A percentile compares a stretch with the other conserved stretches of the same genome.
These are phyloP conservation scores for Sclerotinia sclerotiorum DNA, from an alignment of 2,329 filamentous ascomycete species.

Conservation along the genomic window DNA sequence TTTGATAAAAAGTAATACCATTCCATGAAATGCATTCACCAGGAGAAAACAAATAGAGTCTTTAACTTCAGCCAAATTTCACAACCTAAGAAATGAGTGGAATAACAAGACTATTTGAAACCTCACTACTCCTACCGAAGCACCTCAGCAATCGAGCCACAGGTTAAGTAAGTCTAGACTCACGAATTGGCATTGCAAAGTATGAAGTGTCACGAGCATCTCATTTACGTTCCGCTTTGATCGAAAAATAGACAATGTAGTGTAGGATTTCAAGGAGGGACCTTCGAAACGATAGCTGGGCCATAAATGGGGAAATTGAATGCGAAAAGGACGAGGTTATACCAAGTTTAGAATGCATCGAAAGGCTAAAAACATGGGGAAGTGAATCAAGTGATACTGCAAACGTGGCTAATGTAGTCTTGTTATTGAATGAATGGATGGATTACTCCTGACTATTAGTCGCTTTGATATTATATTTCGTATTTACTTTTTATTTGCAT, in stretches of 20 bases:
- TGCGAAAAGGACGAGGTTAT: background rate
- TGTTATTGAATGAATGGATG: background rate
- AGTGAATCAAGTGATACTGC: too few species aligned
- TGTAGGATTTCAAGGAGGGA: background rate
- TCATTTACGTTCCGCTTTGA: background rate
- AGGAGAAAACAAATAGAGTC: background rate
- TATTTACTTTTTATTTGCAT: background rate
- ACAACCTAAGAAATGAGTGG: background rate
- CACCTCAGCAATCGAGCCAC: background rate
- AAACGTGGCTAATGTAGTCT: background rate
- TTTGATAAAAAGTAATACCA: background rate
- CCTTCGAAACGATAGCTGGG: background rate
- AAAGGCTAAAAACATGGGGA: background rate
- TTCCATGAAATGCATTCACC: too few species aligned
- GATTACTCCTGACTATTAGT: background rate
- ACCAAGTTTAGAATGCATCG: background rate
- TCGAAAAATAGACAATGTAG: background rate
- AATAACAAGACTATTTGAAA: background rate
- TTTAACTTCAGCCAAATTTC: background rate
- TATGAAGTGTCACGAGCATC: slow-evolving; percentile 8
- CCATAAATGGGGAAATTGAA: slow-evolving; percentile 11
- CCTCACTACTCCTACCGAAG: background rate
- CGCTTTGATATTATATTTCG: background rate
- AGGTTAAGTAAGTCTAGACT: background rate
- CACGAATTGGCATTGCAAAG: background rate